Evolutionary conservation across 257 asterid genomes (phyloP), one percentile per base, ranked within the genome.

Genomic region (Primulina huaijiensis): DNA sequence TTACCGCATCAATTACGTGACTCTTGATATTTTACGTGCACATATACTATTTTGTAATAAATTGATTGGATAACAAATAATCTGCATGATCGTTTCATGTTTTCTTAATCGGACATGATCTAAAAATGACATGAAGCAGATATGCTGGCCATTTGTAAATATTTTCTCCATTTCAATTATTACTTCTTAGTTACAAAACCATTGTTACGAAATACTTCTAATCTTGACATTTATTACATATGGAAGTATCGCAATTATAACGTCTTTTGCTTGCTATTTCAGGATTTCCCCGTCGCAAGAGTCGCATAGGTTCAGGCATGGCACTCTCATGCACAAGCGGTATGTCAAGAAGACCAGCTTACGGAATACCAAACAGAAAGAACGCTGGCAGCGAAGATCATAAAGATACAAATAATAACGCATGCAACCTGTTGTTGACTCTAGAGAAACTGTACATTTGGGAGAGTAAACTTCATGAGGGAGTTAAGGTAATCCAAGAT

Each of bases 361-460:
- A 59, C 11, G 5, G 57, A 21, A 40, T 58, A 61, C 27, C 61
- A 37, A 59, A 58, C 27, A 60, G 25, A n/a, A 35, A 19, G 65
- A 35, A 38, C 11, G 60, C n/a, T 35, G n/a, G 21, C 46, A 10
- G 29, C 6, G 33, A 25, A 53, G 38, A 19, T 62, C 16, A 11
- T 63, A 63, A 31, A 20, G 76, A 63, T 27, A 27, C 21, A n/a
- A 20, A 12, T 33, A 10, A n/a, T 25, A 65, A 25, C 43, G 19
- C 23, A 7, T 29, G 27, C 68, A 66, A 27, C 68, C 62, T 73
- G 40, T 57, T 67, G 17, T 66, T 68, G 68, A 43, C 72, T 66
- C 62, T 73, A 17, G 68, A 59, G 52, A 73, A 73, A 62, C 64
- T 73, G 57, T 73, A 46, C 77, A 73, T 31, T 46, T 66, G 68